Percentiles rank a stretch among this genome's conserved stretches.
phyloP scores from a whole-genome alignment of 78 protist species.

The Monocercomonoides exilis region DNA sequence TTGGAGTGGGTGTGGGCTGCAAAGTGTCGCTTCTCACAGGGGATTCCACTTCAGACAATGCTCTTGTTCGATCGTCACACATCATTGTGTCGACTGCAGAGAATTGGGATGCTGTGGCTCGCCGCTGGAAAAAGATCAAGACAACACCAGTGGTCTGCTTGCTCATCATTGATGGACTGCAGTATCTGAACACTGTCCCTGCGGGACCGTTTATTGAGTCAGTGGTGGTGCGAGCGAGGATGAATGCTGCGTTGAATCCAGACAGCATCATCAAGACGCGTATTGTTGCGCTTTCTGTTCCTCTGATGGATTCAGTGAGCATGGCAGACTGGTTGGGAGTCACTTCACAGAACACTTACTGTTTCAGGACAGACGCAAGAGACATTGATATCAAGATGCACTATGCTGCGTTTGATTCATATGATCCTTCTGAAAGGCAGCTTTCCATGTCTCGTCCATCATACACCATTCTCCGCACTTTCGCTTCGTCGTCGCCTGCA shows the following conservation, averaged over 20 bases:
- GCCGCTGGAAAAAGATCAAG: slow-evolving; percentile 76
- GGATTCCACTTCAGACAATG: neutral
- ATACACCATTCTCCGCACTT: neutral
- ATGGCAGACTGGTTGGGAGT: neutral
- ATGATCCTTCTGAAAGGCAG: neutral
- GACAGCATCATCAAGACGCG: neutral
- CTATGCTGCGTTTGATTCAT: neutral
- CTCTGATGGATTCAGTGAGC: neutral
- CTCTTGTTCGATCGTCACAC: neutral
- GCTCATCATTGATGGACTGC: slow-evolving; percentile 79
- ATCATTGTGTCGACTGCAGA: slow-evolving; percentile 63
- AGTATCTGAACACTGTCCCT: neutral
- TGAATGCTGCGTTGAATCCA: neutral
- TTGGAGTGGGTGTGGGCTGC: neutral
- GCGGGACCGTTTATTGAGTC: neutral
- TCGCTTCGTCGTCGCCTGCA: neutral
- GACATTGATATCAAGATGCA: neutral
- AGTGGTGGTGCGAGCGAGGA: neutral
- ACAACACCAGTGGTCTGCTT: slow-evolving; percentile 51
- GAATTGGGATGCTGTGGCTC: slow-evolving; percentile 79
- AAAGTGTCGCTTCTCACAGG: neutral
- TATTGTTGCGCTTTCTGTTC: neutral
- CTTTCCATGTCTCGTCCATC: neutral
- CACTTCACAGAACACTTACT: neutral
- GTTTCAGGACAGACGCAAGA: neutral